Base-by-base conservation (phyloP, 2,329 filamentous ascomycete genomes). In the Xylaria arbuscula region DNA sequence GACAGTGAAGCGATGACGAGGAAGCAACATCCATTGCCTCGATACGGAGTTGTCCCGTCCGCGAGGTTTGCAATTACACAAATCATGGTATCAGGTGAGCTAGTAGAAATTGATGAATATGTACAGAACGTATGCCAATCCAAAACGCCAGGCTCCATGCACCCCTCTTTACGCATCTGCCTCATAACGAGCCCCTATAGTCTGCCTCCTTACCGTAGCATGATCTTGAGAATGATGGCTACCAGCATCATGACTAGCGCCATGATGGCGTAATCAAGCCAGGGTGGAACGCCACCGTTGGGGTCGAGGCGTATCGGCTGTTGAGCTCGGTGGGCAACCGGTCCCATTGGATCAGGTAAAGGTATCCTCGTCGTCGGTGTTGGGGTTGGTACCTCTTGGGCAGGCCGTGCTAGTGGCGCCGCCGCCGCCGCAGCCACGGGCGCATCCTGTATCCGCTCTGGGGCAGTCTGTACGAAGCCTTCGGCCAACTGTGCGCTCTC, bases 181-280 rank as follows among this genome's bases (percentile, higher is more conserved):
- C 24, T 61, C 34, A 53, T 56, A 55, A 53, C 45, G 47, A 59
- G 15, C 34, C 50, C 8, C 17, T 40, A 56, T 10, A 36, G 56
- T 53, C 19, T 22, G 17, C n/a, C 28, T 24, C 24, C 13, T 28
- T 45, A 75, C 6, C 74, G 80, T 53, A 82, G 76, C 17, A 87
- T 72, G 34, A 89, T 81, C 75, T 88, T 90, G 65, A 88, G 68
- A 24, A 97, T 82, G 83, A 97, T 88, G 24, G 92, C 88, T 3
- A 90, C 82, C 22, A 97, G 82, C 32, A 92, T 83, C 15, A 93
- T 85, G 0, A 93, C 83, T 19, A 97, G 80, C 7, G 88, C 90
- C 24, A 90, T 88, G 72, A 97, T 97, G 45, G 90, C 87, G 70
- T 92, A 88, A 79, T 97, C 94, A 19, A 97, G 84, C 92, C 93